Evolutionary conservation across 208 protist species (phyloP), one percentile per base, ranked within the genome.

Genomic region (Porcisia deanei): DNA sequence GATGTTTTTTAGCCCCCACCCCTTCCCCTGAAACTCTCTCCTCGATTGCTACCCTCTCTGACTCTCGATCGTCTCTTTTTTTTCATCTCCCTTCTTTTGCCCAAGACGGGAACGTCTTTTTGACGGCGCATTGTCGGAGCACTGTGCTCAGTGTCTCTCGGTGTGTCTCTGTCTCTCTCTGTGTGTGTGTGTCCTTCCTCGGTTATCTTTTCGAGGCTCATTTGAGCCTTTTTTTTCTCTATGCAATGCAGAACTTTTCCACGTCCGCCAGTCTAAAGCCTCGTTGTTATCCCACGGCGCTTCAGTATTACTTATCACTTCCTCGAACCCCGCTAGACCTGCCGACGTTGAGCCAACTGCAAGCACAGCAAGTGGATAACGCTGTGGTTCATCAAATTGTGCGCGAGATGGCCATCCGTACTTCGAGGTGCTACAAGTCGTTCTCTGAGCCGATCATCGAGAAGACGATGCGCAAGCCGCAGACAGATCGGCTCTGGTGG

Each of bases 341-440:
- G 53, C 63, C 71, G 22, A 25, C 71, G 34, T 76, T 96, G 80
- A 79, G 68, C 55, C 20, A 53, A 37, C 57, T 83, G 76, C 69
- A 85, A 34, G 47, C 55, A 25, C 25, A 57, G 2, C 74, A 77
- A 47, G 68, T 81, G 41, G 74, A 75, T 25, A 81, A 71, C 30
- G 34, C 57, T 14, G 75, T 71, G 49, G 78, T 78, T 54, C 73
- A 71, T 49, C 87, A 79, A 54, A 61, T 80, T 30, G 72, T 85
- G 55, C 74, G 90, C 16, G 84, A 97, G 76, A 85, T 97, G 20
- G 86, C 86, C 0, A 85, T 86, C n/a, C 89, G 93, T 39, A 95
- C 91, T 9, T 87, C 93, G n/a, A 82, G 85, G 47, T 89, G 86
- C 75, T 93, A 91, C 55, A 57, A 81, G 34, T 73, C 83, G 1